A percentile compares a stretch with the other conserved stretches of the same genome.
These are phyloP conservation scores for Trypanosoma rangeli DNA, from an alignment of 208 protist species.

Conservation along the genomic window DNA sequence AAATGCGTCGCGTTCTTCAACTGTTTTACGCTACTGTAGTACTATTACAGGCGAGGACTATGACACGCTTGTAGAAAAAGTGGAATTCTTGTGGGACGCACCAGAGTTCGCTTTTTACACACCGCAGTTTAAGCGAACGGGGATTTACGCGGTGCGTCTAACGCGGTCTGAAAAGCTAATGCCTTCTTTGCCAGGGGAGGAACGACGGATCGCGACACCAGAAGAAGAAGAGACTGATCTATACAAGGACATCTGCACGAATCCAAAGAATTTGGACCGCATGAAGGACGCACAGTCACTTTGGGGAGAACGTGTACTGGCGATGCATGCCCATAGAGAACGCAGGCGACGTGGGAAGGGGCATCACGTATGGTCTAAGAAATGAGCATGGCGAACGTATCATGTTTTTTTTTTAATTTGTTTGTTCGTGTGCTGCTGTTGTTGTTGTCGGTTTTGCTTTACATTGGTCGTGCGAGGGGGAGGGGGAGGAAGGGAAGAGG, in stretches of 20 bases:
- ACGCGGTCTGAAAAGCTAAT: constrained; percentile 10
- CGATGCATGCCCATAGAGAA: constrained; percentile 3
- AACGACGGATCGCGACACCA: not conserved
- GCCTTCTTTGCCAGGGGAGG: not conserved
- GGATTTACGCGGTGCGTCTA: constrained; percentile 17
- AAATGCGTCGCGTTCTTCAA: not conserved
- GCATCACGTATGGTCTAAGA: constrained; percentile 10
- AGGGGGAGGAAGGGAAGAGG: not conserved
- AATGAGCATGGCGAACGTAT: not conserved
- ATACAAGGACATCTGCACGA: constrained; percentile 14
- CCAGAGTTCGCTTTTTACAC: constrained; percentile 16
- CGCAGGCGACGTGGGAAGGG: constrained; percentile 7
- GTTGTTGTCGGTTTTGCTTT: not conserved
- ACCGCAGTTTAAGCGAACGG: constrained; percentile 9
- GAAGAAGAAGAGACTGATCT: constrained; percentile 1
- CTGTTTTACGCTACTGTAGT: constrained; percentile 12
- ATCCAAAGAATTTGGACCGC: not conserved
- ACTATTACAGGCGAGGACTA: constrained; percentile 4
- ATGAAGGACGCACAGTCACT: constrained; percentile 5
- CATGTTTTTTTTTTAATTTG: not conserved
- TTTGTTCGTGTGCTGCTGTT: too few species aligned
- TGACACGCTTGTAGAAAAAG: constrained; percentile 6
- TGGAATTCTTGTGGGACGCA: constrained; percentile 20
- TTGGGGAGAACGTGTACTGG: constrained; percentile 3
- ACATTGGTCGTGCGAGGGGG: not conserved